Conservation (phyloP, 202 grass and related monocot genomes). For the Bolboschoenoplectus hybrid region DNA sequence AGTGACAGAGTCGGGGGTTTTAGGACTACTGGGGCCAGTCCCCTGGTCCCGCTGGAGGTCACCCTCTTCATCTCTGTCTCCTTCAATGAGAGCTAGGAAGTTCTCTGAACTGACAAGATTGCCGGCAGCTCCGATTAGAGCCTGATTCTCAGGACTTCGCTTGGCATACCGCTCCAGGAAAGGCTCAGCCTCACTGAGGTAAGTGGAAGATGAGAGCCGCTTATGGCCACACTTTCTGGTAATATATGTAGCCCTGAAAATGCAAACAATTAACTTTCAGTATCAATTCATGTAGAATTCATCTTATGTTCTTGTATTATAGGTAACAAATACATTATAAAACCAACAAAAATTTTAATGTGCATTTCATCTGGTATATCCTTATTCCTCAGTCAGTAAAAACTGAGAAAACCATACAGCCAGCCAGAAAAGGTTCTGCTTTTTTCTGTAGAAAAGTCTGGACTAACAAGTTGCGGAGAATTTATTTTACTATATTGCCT, state of each 20-base stretch:
- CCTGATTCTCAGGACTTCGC: slow-evolving; percentile 75
- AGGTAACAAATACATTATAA: neutral
- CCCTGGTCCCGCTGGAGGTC: slow-evolving; percentile 65
- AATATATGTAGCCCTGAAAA: slow-evolving; percentile 78
- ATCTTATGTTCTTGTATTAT: neutral
- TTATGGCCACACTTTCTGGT: slow-evolving; percentile 80
- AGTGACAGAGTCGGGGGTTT: slow-evolving; percentile 57
- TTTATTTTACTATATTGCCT: neutral
- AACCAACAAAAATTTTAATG: neutral
- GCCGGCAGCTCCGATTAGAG: slow-evolving; percentile 85
- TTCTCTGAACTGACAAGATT: slow-evolving; percentile 83
- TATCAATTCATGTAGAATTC: neutral
- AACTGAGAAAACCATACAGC: slow-evolving; percentile 32
- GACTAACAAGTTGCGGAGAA: neutral
- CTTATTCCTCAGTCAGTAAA: neutral
- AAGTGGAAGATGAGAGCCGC: slow-evolving; percentile 70
- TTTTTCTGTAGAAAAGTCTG: slow-evolving; percentile 14
- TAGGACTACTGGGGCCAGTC: slow-evolving; percentile 48
- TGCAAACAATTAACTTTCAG: slow-evolving; percentile 23
- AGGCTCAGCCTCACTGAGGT: slow-evolving; percentile 91
- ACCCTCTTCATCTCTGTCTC: slow-evolving; percentile 84
- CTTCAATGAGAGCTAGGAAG: slow-evolving; percentile 80
- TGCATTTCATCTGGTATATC: neutral
- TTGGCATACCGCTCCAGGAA: slow-evolving; percentile 96
- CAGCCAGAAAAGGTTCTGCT: slow-evolving; percentile 5